Evolutionary conservation across 306 rosid species (phyloP), one percentile per base, ranked within the genome.

Genomic region (Mimosa pudica): DNA sequence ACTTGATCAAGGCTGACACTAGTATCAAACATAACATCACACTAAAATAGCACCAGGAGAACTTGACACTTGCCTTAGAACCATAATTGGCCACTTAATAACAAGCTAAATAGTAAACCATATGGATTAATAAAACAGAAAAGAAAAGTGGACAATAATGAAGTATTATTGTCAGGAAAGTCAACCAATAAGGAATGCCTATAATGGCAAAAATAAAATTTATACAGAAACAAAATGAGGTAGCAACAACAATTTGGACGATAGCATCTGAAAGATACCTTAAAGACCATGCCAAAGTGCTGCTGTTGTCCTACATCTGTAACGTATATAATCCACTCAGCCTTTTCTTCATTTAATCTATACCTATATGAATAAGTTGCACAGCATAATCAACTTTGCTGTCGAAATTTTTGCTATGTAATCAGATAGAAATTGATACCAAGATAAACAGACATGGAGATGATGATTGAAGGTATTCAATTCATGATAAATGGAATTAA

Each of bases 261-360:
- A 46, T 32, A 52, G 62, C 77, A 69, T 48, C 70, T 77, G 71
- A 66, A 72, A 73, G 30, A 68, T 91, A 93, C 99, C 97, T 92
- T 90, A 81, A 90, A 96, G 63, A 96, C 84, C 99, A 96, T 93
- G 81, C 88, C 91, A 78, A 96, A 91, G 84, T 96, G 99, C 83
- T 93, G 99, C 75, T 90, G 94, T 85, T 96, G 99, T 49, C 99
- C 98, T 76, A 96, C 88, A 89, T 96, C 98, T 30, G 98, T 96
- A 61, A 96, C 85, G 84, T 96, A 96, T 67, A 96, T 89, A 76
- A 91, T 90, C 99, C 99, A 93, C 76, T 93, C 94, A 55, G 91
- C 91, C 89, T 90, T 91, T 88, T 96, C 99, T 87, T 83, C 90
- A 71, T 93, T 91, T 70, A 96, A 87, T 36, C 97, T 91, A 79